Evolutionary conservation across 2,329 filamentous ascomycete species (phyloP), one percentile per base, ranked within the genome.

Genomic region (Epicoccum sorghinum): DNA sequence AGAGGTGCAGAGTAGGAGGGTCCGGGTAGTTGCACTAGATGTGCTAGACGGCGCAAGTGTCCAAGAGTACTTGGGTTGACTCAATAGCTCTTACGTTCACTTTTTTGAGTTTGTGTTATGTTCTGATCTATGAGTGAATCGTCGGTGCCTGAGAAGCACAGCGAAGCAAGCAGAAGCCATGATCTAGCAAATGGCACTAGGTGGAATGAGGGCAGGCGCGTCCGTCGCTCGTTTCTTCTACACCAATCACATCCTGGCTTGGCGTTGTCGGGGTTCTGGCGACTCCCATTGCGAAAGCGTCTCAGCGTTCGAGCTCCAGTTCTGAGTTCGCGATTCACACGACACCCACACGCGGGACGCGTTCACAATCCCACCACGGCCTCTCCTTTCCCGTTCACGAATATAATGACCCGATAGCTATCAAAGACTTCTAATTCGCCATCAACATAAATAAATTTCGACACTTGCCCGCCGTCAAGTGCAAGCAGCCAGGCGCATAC

Each of bases 291-390:
- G 50, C 50, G 52, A 49, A 52, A 46, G 41, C 46, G 37, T 50
- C 46, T 50, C 52, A 49, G 52, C 6, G 52, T 49, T 49, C 35
- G 14, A 66, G 63, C 61, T 61, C 60, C 60, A 66, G 65, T 65
- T 55, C 64, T 59, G 59, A 66, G 65, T 65, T 55, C 64, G 65
- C 65, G 64, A 57, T 61, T 58, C 60, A 61, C 50, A 61, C 53
- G 52, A 59, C 64, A 66, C 60, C 32, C 59, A 59, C 55, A 58
- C 58, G 67, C 64, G 64, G 61, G 66, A 70, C 68, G 67, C 68
- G 67, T 64, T 64, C 58, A 58, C 55, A 49, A 54, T 58, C 57
- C 63, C 58, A 57, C 65, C 58, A 64, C 60, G 49, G 57, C 30
- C 53, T 55, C 59, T 62, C 55, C 55, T 65, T 64, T 55, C 47